A percentile compares a stretch with the other conserved stretches of the same genome.
These are phyloP conservation scores for Tothia fuscella DNA, from an alignment of 2,329 filamentous ascomycete species.

Conservation along the genomic window DNA sequence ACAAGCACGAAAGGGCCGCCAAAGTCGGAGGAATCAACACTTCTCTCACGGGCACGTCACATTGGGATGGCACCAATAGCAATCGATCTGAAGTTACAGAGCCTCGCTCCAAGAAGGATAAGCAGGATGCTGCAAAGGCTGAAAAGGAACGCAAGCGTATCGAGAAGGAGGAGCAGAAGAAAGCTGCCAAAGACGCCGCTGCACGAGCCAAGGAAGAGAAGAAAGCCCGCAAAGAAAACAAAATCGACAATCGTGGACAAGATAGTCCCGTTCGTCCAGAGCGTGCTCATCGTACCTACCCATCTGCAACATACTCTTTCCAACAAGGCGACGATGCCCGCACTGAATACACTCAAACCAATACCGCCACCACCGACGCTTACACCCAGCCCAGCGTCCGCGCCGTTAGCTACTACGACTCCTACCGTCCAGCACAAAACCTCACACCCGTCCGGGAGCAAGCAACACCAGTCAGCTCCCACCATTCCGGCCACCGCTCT, in stretches of 20 bases:
- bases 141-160: slow-evolving; percentile 22
- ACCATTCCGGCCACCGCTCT: not conserved
- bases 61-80: slow-evolving; percentile 61
- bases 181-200: slow-evolving; percentile 31
- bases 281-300: slow-evolving; percentile 21
- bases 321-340: slow-evolving; percentile 32
- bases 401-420: slow-evolving; percentile 20
- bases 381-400: slow-evolving; percentile 11
- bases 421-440: slow-evolving; percentile 10
- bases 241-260: slow-evolving; percentile 14
- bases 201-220: slow-evolving; percentile 25
- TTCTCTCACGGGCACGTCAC: slow-evolving; percentile 61
- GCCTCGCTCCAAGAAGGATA: slow-evolving; percentile 18
- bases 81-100: slow-evolving; percentile 45
- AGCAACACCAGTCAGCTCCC: slow-evolving; percentile 4
- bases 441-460: slow-evolving; percentile 7
- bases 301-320: slow-evolving; percentile 36
- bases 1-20: slow-evolving; percentile 77
- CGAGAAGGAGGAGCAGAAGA: slow-evolving; percentile 22
- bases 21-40: slow-evolving; percentile 83
- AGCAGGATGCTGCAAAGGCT: slow-evolving; percentile 37
- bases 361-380: slow-evolving; percentile 15
- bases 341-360: slow-evolving; percentile 29
- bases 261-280: slow-evolving; percentile 4
- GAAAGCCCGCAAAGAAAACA: slow-evolving; percentile 21